These are phyloP conservation scores for Aspergillus cavernicola DNA, from an alignment of 495 filamentous ascomycete species.

Conservation along the genomic window DNA sequence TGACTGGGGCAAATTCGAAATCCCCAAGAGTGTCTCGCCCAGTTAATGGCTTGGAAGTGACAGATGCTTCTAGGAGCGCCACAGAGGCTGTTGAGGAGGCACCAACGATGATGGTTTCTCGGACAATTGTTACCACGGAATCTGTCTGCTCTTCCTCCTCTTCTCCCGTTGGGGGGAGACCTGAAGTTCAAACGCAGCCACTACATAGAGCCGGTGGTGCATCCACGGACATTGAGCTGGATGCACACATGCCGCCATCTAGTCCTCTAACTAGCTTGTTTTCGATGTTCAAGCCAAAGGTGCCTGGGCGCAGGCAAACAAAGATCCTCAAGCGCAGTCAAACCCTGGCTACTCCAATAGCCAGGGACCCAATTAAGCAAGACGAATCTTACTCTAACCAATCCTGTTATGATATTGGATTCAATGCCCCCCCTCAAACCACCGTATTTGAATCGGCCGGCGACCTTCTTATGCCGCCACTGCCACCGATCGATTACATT, in stretches of 20 bases:
- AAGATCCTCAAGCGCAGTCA: constrained; percentile 79
- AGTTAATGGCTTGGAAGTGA: constrained; percentile 23
- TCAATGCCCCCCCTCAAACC: constrained; percentile 77
- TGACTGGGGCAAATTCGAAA: constrained; percentile 75
- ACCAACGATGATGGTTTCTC: background rate
- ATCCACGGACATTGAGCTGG: constrained; percentile 2
- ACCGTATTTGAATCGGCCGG: constrained; percentile 93
- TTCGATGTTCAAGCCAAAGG: constrained; percentile 56
- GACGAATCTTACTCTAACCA: constrained; percentile 37
- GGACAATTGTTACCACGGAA: background rate
- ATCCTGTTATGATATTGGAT: constrained; percentile 36
- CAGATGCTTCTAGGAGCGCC: constrained; percentile 29
- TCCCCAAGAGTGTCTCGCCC: constrained; percentile 39
- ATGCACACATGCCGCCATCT: constrained; percentile 20
- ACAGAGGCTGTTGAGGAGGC: constrained; percentile 11
- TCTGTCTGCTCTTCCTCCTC: background rate
- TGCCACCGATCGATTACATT: constrained; percentile 76
- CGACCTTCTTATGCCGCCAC: constrained; percentile 84
- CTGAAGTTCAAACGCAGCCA: constrained; percentile 9
- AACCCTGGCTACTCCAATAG: constrained; percentile 49
- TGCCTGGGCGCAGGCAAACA: constrained; percentile 46
- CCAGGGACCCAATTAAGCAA: constrained; percentile 15
- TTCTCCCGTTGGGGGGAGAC: constrained; percentile 12
- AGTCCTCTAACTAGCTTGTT: constrained; percentile 58
- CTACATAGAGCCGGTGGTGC: constrained; percentile 3